A percentile compares a stretch with the other conserved stretches of the same genome.
phyloP scores from a whole-genome alignment of 1,284 basidiomycete species.

The Fomitopsis palustris region DNA sequence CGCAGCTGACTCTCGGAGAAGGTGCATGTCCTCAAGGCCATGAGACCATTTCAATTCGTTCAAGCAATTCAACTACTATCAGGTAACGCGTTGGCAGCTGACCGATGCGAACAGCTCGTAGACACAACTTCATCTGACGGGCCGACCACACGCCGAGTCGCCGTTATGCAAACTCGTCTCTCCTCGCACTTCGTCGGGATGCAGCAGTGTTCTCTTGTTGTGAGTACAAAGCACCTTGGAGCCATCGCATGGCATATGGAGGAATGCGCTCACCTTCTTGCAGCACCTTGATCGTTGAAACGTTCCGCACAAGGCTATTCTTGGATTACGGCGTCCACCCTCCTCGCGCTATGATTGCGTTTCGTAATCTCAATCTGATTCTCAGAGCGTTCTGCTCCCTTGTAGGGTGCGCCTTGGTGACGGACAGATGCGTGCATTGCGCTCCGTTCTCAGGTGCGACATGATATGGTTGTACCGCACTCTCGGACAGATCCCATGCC shows the following conservation, averaged over 20 bases:
- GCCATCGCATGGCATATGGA: too few relatives aligned
- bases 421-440: background rate
- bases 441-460: background rate
- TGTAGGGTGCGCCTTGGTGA: background rate
- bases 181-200: background rate
- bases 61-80: background rate
- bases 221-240: too few relatives aligned
- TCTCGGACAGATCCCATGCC: background rate
- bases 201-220: too few relatives aligned
- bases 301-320: too few relatives aligned
- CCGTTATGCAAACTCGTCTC: background rate
- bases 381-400: background rate
- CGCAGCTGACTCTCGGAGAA: too few relatives aligned
- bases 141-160: background rate
- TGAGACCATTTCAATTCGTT: background rate
- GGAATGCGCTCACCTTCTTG: too few relatives aligned
- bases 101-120: background rate
- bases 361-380: background rate
- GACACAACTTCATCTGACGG: background rate
- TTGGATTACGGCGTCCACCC: too few relatives aligned
- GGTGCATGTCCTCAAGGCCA: background rate
- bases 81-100: background rate
- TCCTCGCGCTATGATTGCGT: background rate
- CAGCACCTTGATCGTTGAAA: too few relatives aligned
- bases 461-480: background rate